Evolutionary conservation across 176 grass and related monocot genomes (phyloP).

Genomic region (Carex cristatella): DNA sequence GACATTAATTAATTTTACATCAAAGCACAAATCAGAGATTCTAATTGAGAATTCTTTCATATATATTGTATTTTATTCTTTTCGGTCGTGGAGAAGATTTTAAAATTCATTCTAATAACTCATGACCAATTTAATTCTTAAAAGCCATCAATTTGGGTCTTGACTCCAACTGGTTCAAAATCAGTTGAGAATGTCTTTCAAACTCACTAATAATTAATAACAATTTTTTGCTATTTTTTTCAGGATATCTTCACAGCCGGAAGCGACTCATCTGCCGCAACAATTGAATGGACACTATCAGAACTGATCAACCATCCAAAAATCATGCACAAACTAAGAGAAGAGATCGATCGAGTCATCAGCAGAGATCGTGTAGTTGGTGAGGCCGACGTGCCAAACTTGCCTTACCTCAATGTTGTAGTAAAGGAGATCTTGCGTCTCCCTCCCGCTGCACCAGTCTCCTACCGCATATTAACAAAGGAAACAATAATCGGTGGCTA

Average conservation of each 20-base stretch:
- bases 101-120: too few species aligned
- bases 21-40: too few species aligned
- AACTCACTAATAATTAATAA: not conserved
- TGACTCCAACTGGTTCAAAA: not conserved
- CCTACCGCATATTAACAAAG: conserved; percentile 27
- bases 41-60: too few species aligned
- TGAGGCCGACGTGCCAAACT: conserved; percentile 39
- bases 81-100: too few species aligned
- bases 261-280: conserved; percentile 53
- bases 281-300: conserved; percentile 56
- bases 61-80: too few species aligned
- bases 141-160: too few species aligned
- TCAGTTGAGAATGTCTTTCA: not conserved
- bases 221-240: not conserved
- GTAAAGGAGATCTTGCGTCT: conserved; percentile 57
- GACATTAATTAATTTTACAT: too few species aligned
- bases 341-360: conserved; percentile 47
- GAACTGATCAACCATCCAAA: conserved; percentile 59
- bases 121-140: too few species aligned
- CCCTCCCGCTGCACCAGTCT: conserved; percentile 45
- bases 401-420: conserved; percentile 65
- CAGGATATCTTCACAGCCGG: conserved; percentile 68
- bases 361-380: conserved; percentile 30
- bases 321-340: conserved; percentile 22
- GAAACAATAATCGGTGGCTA: conserved; percentile 33